Evolutionary conservation across 169 alveolate species (phyloP), one percentile per base, ranked within the genome.

Genomic region (Plasmodium cynomolgi): DNA sequence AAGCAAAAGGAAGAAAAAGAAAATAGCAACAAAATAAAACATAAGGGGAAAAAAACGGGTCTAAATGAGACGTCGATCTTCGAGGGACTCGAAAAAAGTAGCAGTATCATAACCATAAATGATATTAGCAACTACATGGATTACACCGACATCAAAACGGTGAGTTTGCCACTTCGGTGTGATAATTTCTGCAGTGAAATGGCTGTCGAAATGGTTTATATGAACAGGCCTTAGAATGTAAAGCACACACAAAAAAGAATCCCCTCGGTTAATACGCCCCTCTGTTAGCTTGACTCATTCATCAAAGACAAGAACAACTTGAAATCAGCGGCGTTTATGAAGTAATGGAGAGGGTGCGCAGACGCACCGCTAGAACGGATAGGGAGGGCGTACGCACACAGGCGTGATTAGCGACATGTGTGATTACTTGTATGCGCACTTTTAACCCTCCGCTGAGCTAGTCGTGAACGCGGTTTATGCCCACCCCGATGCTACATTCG

Each of bases 81-180:
- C 34, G 31, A 88, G 44, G 84, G 82, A 9, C 23, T 88, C 29
- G 94, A 88, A 88, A 88, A 88, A 88, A 88, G 83, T 34, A 56
- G 94, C 50, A 88, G 94, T n/a, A 88, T 88, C 71, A 88, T 88
- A 39, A 88, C 94, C 31, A 88, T 88, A 79, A 88, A 88, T 79
- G 94, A 88, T 33, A 80, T 31, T 72, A 88, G 90, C 68, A 56
- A 50, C 47, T 79, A 80, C 71, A 81, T 20, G 81, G 94, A 80
- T 23, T 79, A 88, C 81, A 88, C 94, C 2, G 94, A 88, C 31
- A 88, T 88, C 47, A 77, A 88, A 79, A 88, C 94, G 41, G 94
- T 88, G 82, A 29, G 54, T 44, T 84, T 17, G 2, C n/a, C 44
- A n/a, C 26, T 3, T 13, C 13, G 26, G 13, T 23, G 71, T 37